Evolutionary conservation across 208 protist genomes (phyloP).

Genomic region (Naegleria fowleri): DNA sequence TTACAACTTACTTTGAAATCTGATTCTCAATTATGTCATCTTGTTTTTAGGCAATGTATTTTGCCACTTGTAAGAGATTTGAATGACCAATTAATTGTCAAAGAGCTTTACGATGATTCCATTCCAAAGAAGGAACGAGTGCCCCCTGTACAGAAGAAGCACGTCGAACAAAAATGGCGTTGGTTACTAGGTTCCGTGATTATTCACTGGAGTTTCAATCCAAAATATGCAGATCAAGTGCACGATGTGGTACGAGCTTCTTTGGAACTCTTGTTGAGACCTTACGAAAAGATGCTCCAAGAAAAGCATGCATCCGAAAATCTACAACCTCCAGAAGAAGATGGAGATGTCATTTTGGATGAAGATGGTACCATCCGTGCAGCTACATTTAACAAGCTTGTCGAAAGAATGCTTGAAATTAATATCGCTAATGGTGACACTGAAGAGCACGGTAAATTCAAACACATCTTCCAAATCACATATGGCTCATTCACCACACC

Average conservation of each 20-base stretch:
- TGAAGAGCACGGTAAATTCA: neutral
- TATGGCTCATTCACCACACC: neutral
- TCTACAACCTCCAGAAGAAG: neutral
- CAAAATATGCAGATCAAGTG: neutral
- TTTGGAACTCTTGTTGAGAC: neutral
- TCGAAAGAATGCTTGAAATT: conserved; percentile 10
- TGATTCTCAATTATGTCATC: neutral
- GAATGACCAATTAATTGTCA: neutral
- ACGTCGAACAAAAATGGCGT: conserved; percentile 13
- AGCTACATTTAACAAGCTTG: neutral
- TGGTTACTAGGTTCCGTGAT: conserved; percentile 9
- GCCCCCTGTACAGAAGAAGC: neutral
- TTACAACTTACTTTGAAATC: neutral
- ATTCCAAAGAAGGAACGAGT: neutral
- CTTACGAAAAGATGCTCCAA: neutral
- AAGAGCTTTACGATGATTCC: neutral
- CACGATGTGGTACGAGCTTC: neutral
- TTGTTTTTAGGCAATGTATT: neutral
- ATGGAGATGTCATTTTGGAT: neutral
- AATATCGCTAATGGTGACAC: no score
- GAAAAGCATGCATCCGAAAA: neutral
- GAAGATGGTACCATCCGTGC: neutral
- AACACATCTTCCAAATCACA: neutral
- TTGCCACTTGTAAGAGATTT: neutral
- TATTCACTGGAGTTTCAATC: neutral